Evolutionary conservation across 1,284 basidiomycete genomes (phyloP).

Genomic region (Pholiota adiposa): DNA sequence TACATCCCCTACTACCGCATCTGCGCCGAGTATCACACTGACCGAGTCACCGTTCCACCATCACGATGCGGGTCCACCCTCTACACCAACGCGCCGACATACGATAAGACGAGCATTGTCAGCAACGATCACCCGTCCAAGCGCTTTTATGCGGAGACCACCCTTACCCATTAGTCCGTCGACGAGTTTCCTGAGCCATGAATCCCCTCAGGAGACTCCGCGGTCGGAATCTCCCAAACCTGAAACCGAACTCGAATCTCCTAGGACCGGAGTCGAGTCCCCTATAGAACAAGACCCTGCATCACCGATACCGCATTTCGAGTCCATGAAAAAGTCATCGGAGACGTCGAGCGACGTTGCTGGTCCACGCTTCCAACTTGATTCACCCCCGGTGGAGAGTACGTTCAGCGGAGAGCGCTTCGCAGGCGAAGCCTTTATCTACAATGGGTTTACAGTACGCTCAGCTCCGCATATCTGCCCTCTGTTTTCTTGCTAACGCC

Average conservation of each 20-base stretch:
- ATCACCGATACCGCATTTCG: neutral
- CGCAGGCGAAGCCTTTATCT: slow-evolving; percentile 72
- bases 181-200: neutral
- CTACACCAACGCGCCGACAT: neutral
- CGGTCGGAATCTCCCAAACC: neutral
- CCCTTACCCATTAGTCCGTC: neutral
- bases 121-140: slow-evolving; percentile 17
- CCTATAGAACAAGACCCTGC: neutral
- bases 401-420: slow-evolving; percentile 37
- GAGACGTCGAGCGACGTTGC: slow-evolving; percentile 46
- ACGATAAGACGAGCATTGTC: slow-evolving; percentile 23
- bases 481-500: neutral
- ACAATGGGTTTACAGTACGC: slow-evolving; percentile 53
- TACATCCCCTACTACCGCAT: neutral
- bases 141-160: neutral
- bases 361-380: slow-evolving; percentile 47
- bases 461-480: neutral
- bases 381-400: neutral
- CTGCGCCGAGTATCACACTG: neutral
- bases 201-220: neutral
- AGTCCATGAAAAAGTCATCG: slow-evolving; percentile 8
- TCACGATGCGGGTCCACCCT: neutral
- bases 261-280: neutral
- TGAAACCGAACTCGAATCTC: neutral
- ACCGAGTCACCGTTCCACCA: neutral